These are phyloP conservation scores for Collybia mongolica DNA, from an alignment of 768 basidiomycete species.

Conservation along the genomic window DNA sequence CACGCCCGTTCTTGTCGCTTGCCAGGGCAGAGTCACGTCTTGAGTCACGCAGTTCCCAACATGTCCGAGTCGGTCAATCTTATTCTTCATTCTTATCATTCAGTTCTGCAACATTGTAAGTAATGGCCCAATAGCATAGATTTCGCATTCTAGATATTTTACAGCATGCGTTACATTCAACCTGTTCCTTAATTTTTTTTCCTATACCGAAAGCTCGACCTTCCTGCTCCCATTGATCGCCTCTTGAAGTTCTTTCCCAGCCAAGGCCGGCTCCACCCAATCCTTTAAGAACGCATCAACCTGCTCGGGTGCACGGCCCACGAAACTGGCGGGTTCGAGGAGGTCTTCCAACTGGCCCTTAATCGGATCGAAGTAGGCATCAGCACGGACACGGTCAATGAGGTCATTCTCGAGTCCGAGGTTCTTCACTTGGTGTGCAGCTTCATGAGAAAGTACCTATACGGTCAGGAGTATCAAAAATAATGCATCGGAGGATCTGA, in stretches of 20 bases:
- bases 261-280: conserved; percentile 85
- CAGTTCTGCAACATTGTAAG: no score
- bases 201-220: conserved; percentile 65
- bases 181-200: background rate
- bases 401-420: conserved; percentile 95
- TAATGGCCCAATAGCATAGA: no score
- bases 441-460: conserved; percentile 91
- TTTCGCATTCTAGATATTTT: no score
- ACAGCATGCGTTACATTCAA: no score
- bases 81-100: no score
- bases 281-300: conserved; percentile 85
- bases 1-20: no score
- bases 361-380: conserved; percentile 90
- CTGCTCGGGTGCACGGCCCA: conserved; percentile 94
- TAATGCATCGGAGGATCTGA: background rate
- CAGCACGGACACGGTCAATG: conserved; percentile 78
- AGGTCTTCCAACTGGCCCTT: conserved; percentile 73
- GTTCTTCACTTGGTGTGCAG: conserved; percentile 91
- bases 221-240: conserved; percentile 50
- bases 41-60: no score
- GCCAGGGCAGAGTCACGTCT: no score
- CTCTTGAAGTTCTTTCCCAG: conserved; percentile 50
- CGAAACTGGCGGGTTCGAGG: conserved; percentile 85
- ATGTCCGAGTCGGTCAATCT: no score
- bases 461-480: background rate